Conservation (phyloP, 2,329 filamentous ascomycete species). For the Tolypocladium inflatum region DNA sequence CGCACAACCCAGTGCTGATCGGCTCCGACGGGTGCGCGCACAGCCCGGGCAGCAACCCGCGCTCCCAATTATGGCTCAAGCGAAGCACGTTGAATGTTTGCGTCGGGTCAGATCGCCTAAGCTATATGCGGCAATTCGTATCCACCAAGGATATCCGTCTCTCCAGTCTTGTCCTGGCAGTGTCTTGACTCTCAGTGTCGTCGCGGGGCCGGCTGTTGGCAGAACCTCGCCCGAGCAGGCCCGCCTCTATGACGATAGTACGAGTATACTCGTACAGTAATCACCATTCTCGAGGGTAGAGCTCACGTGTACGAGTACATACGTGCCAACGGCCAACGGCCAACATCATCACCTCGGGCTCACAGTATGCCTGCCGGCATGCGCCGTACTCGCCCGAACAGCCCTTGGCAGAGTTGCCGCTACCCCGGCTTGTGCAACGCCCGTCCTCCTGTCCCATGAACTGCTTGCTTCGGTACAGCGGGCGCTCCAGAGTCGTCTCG, state of each 20-base stretch:
- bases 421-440: neutral
- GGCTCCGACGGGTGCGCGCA: slow-evolving; percentile 12
- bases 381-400: neutral
- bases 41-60: slow-evolving; percentile 2
- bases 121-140: neutral
- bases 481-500: neutral
- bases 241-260: neutral
- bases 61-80: neutral
- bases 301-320: neutral
- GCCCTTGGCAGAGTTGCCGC: neutral
- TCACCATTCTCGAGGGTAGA: neutral
- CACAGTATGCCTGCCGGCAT: neutral
- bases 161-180: neutral
- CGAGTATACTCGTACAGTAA: neutral
- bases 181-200: neutral
- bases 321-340: too few relatives aligned
- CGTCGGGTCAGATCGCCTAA: neutral
- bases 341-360: neutral
- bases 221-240: neutral
- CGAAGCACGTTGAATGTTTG: neutral
- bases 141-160: neutral
- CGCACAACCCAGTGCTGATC: neutral
- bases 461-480: neutral
- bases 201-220: neutral
- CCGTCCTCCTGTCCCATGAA: neutral